Base-by-base conservation (phyloP, 2,329 filamentous ascomycete species). In the Colletotrichum incanum region DNA sequence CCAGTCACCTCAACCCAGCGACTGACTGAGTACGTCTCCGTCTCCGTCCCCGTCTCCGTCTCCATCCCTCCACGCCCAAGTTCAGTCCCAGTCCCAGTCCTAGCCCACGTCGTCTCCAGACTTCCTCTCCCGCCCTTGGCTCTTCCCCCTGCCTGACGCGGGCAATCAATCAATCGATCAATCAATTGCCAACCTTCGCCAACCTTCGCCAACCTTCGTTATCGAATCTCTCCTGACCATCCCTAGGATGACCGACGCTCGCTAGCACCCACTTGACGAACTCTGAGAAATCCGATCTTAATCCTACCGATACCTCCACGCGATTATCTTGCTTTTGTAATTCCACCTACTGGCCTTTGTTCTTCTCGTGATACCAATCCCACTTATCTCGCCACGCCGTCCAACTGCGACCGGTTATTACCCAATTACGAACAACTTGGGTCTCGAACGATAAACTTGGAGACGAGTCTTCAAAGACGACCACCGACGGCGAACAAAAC, bases 231-330 rank as follows among this genome's bases (percentile, higher is more conserved):
- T 72, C 68, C 58, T 64, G 45, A 68, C 31, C 62, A 64, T 54
- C 59, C 58, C 28, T 39, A 71, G 67, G 47, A 66, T 67, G 71
- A 61, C 61, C 60, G 61, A 71, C 71, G 67, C 71, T 73, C 71
- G 71, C 71, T 73, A 54, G 50, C 31, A 45, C 49, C 20, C 37
- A 23, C n/a, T 39, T 23, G 45, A 63, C 31, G 26, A 39, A 63
- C 23, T 34, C n/a, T 28, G 34, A 20, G 16, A 41, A 63, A 41
- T 45, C n/a, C 37, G 55, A 31, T 26, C 31, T 31, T 47, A 63
- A 41, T 41, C 23, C 23, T 20, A 23, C 58, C 58, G 26, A n/a
- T 65, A n/a, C 49, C 31, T 39, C 34, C 39, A 39, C 37, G 20
- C 31, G 34, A 50, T 50, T 52, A n/a, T 20, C 26, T 56, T 37